Base-by-base conservation (phyloP, 352 stramenopile genomes). In the Phytophthora podocarpi region DNA sequence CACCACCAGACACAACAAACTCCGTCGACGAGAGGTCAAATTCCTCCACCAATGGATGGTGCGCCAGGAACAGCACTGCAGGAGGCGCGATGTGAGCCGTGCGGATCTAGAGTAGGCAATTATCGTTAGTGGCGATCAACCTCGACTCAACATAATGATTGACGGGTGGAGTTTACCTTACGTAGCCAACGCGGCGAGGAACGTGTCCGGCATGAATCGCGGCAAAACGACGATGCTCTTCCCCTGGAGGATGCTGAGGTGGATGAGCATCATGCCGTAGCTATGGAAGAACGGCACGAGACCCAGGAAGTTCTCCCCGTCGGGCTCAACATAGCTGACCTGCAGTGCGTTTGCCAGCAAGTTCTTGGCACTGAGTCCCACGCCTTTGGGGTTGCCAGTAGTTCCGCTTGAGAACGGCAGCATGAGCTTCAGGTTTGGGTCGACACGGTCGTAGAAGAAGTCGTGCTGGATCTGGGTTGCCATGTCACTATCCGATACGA, bases 401-500 rank as follows among this genome's bases (percentile, higher is more conserved):
- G 94, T 98, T 28, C 96, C 95, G 46, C 84, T 97, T 12, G 91
- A 98, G 71, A 98, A 98, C 0, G 95, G 95, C 11, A 98, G 37
- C 58, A 77, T 66, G 15, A 75, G 35, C 15, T 71, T 77, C 30
- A 66, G n/a, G 11, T 74, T 85, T 65, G 91, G 70, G 84, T 89
- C 79, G 6, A 87, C 56, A 3, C 35, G 55, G 15, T 80, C 66
- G 53, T 85, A 88, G 3, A 64, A 56, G 31, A 86, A 88, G 28
- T 63, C 59, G 23, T 77, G 34, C 24, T 79, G 55, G 27, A 64
- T 72, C 37, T 85, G 57, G 6, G 47, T 40, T 8, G 70, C 60
- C 30, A 85, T 66, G 13, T 73, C 61, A 59, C 74, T 84, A 36
- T n/a, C n/a, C n/a, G n/a, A n/a, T n/a, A n/a, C n/a, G n/a, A n/a